Percentiles rank a stretch among this genome's conserved stretches.
Evolutionary conservation across 768 basidiomycete species (phyloP).

Genomic region (Amanita brunnescens): DNA sequence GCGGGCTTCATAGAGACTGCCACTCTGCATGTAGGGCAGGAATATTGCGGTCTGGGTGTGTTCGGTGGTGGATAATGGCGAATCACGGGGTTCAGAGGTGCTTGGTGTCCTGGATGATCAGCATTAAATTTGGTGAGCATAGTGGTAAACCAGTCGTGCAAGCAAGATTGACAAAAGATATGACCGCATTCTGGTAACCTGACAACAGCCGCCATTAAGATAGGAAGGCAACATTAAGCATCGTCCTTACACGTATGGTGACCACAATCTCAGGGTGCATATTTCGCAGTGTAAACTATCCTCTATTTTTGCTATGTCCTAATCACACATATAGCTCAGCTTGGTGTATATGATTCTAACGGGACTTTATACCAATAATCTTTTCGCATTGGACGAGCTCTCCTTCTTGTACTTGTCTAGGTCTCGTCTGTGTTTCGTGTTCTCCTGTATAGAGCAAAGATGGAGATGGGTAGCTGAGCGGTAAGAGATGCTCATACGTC

Average conservation of each 20-base stretch:
- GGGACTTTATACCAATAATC: neutral
- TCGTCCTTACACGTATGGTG: slow-evolving; percentile 49
- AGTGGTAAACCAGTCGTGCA: slow-evolving; percentile 46
- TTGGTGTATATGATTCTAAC: neutral
- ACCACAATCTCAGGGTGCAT: slow-evolving; percentile 56
- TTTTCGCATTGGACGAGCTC: slow-evolving; percentile 11
- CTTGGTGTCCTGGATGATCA: slow-evolving; percentile 34
- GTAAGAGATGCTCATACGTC: slow-evolving; percentile 27
- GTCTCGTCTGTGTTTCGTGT: slow-evolving; percentile 21
- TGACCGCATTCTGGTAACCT: slow-evolving; percentile 66
- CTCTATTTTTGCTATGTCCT: slow-evolving; percentile 40
- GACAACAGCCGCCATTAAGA: neutral
- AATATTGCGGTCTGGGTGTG: slow-evolving; percentile 40
- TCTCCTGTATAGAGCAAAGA: slow-evolving; percentile 20
- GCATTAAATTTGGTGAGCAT: slow-evolving; percentile 40
- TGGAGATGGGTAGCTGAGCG: neutral
- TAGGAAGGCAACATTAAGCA: neutral
- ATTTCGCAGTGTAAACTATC: slow-evolving; percentile 57
- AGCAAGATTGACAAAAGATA: slow-evolving; percentile 55
- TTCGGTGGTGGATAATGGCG: slow-evolving; percentile 10
- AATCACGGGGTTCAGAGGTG: neutral
- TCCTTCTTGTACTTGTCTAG: slow-evolving; percentile 17
- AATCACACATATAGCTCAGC: neutral
- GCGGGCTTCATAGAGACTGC: slow-evolving; percentile 39
- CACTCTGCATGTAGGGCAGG: slow-evolving; percentile 61